Evolutionary conservation across 2,329 filamentous ascomycete species (phyloP), one percentile per base, ranked within the genome.

Genomic region (Fusarium buharicum): DNA sequence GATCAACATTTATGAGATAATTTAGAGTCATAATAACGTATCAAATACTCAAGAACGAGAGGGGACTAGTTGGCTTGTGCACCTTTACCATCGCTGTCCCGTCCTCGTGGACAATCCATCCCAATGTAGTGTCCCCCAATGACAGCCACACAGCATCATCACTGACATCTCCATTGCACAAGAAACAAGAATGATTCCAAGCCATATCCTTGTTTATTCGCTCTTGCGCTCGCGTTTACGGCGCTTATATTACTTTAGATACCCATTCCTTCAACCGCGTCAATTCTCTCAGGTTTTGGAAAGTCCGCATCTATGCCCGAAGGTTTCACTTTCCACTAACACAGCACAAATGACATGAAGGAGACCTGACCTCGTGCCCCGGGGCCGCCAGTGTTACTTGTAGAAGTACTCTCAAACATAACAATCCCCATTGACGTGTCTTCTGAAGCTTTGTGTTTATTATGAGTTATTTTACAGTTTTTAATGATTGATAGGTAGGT

Each of bases 141-240:
- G 44, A 54, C 62, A 52, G 41, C 40, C 34, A 41, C 24, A 44
- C n/a, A 62, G 31, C 52, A 64, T 65, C 56, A 65, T 65, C 44
- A 24, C 39, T 30, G 18, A 24, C 44, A 28, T 47, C 18, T 14
- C 33, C 50, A 55, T 61, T 61, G 44, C 51, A 46, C 30, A 30
- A 43, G 38, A 48, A 62, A 33, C 48, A 58, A 39, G 51, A 57
- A 58, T 37, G 40, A 31, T 14, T 14, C 27, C n/a, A 30, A 37
- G 11, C 10, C 13, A 44, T 28, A 20, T 20, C 20, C 24, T n/a
- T 28, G 20, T 27, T 20, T 13, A 22, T 14, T 40, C 12, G 6
- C 36, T 13, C 10, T 13, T 22, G 10, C 18, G n/a, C 22, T 24
- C 5, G 6, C 22, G 24, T 27, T 33, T 41, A 17, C 27, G 22